Conservation (phyloP, 2,329 filamentous ascomycete genomes). For the Beauveria varroae region DNA sequence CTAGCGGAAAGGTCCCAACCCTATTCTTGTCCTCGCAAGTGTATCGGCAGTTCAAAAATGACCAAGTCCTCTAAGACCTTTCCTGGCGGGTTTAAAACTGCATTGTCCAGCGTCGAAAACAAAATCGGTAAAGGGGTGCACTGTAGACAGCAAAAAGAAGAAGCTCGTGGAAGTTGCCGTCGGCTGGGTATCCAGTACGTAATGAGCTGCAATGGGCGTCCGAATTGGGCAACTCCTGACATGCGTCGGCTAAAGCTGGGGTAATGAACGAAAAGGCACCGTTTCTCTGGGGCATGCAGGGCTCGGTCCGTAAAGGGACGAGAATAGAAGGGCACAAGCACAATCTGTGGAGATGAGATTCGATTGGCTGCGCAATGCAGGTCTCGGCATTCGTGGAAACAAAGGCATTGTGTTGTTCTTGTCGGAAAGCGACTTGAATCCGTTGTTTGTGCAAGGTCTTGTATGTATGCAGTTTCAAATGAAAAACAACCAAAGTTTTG, state of each 20-base stretch:
- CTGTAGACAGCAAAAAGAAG: neutral
- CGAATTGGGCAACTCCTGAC: constrained; percentile 6
- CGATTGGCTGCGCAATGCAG: neutral
- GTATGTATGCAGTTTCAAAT: too few relatives aligned
- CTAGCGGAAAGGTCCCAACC: neutral
- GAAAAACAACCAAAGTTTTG: too few relatives aligned
- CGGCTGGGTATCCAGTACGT: constrained; percentile 2
- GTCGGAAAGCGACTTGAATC: neutral
- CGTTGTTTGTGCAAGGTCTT: neutral
- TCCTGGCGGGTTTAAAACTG: too few relatives aligned
- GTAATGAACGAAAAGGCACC: neutral
- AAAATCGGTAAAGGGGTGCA: neutral
- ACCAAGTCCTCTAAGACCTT: neutral
- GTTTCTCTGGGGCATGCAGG: neutral
- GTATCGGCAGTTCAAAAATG: neutral
- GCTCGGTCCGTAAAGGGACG: neutral
- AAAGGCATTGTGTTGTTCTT: neutral
- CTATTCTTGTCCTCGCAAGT: neutral
- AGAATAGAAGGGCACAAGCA: neutral
- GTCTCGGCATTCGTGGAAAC: neutral
- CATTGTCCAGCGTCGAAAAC: neutral
- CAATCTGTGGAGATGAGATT: neutral
- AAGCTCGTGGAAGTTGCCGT: neutral
- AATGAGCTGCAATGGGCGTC: constrained; percentile 6
- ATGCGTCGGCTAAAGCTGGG: constrained; percentile 8